Evolutionary conservation across 768 basidiomycete species (phyloP).

Genomic region (Omphalotus guepiniiformis): DNA sequence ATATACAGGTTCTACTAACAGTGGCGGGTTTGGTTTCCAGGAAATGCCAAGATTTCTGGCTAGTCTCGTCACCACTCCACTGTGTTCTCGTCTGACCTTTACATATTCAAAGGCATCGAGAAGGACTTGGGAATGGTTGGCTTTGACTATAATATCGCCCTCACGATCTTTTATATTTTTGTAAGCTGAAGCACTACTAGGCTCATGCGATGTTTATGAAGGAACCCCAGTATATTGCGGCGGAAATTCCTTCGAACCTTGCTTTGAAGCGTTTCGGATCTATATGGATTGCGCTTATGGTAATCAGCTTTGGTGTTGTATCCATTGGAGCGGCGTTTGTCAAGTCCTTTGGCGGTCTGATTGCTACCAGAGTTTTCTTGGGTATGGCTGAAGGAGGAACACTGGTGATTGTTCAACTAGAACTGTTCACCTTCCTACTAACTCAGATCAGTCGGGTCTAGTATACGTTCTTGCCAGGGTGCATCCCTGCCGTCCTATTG

Average conservation of each 20-base stretch:
- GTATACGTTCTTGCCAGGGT: constrained; percentile 36
- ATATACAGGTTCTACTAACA: not conserved
- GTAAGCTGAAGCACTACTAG: constrained; percentile 17
- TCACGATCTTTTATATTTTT: constrained; percentile 38
- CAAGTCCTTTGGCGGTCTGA: constrained; percentile 26
- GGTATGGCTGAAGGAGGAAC: constrained; percentile 41
- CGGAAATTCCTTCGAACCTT: constrained; percentile 40
- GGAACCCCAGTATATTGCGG: constrained; percentile 27
- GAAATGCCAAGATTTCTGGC: constrained; percentile 33
- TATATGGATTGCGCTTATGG: constrained; percentile 32
- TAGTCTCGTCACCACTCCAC: not conserved
- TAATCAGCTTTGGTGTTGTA: constrained; percentile 32
- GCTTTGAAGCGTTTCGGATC: constrained; percentile 38
- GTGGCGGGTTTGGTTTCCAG: constrained; percentile 8
- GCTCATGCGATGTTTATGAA: not conserved
- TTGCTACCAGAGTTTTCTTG: constrained; percentile 35
- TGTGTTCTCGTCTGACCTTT: not conserved
- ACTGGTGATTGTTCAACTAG: constrained; percentile 23
- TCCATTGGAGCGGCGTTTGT: constrained; percentile 38
- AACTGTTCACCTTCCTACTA: not conserved
- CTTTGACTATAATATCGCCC: constrained; percentile 35
- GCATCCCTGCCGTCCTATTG: constrained; percentile 11
- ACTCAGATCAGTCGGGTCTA: constrained; percentile 29
- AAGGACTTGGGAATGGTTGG: constrained; percentile 38
- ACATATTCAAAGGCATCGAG: constrained; percentile 22